phyloP scores from a whole-genome alignment of 192 early-diverging fungal genomes.

The Backusella tuberculispora region DNA sequence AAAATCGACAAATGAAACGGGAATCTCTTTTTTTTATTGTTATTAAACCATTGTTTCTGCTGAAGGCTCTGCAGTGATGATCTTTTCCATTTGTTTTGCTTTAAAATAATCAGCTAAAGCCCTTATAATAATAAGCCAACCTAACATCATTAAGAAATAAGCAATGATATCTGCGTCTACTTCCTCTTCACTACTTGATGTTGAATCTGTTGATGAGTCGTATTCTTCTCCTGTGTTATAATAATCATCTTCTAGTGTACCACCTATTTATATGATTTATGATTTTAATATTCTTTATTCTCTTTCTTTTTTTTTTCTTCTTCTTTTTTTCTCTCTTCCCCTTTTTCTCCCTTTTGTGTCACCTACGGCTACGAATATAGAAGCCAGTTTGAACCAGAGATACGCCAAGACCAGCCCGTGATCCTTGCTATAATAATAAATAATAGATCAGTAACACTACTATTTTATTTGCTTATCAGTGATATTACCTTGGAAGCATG shows the following conservation, averaged over 20 bases:
- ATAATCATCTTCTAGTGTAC: constrained; percentile 41
- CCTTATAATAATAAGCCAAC: constrained; percentile 74
- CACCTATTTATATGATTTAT: constrained; percentile 22
- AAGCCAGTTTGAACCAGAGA: constrained; percentile 81
- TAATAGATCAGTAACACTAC: neutral
- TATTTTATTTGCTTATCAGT: neutral
- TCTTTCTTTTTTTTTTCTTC: neutral
- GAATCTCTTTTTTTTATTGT: neutral
- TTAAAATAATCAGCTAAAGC: constrained; percentile 72
- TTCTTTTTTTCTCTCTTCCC: neutral
- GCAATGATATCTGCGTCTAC: constrained; percentile 53
- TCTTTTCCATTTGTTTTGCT: constrained; percentile 71
- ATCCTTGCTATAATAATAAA: constrained; percentile 58
- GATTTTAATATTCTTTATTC: neutral
- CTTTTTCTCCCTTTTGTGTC: neutral
- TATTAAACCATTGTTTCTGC: constrained; percentile 36
- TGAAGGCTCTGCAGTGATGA: constrained; percentile 50
- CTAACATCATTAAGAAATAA: constrained; percentile 76
- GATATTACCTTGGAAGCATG: constrained; percentile 75
- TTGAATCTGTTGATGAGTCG: constrained; percentile 17
- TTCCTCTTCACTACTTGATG: constrained; percentile 12
- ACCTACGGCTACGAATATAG: constrained; percentile 64
- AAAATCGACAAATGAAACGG: neutral
- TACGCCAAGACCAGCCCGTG: constrained; percentile 79
- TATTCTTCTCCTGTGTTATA: constrained; percentile 27